Conservation (phyloP, 2,329 filamentous ascomycete species). For the Ophiostoma sp. region DNA sequence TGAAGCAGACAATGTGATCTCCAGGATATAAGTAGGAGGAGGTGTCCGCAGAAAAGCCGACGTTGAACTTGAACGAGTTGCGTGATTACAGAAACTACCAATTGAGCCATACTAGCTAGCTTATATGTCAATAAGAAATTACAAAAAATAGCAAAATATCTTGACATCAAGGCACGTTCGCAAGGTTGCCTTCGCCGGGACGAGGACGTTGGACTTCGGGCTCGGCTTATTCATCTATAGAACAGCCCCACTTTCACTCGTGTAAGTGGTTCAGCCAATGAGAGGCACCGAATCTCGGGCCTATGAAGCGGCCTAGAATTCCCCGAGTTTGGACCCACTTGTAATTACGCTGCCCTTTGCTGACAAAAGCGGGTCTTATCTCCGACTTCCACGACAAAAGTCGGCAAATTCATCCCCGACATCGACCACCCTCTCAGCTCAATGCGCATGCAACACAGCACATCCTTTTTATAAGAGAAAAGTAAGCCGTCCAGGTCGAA, state of each 20-base stretch:
- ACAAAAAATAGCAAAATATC: neutral
- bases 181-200: neutral
- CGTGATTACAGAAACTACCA: too few relatives aligned
- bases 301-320: neutral
- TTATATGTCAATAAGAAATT: too few relatives aligned
- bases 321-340: neutral
- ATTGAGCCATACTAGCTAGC: too few relatives aligned
- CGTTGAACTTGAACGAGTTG: neutral
- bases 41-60: too few relatives aligned
- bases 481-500: neutral
- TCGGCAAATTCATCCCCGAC: slow-evolving; percentile 5
- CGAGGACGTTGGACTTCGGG: neutral
- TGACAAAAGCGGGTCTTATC: neutral
- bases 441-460: neutral
- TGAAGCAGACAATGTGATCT: too few relatives aligned
- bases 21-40: neutral
- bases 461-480: too few relatives aligned
- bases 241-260: neutral
- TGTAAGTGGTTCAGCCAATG: neutral
- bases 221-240: neutral
- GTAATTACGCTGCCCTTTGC: neutral
- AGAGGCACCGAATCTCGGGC: neutral
- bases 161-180: neutral
- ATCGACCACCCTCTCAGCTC: neutral
- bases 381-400: neutral